Base-by-base conservation (phyloP, 2,329 filamentous ascomycete genomes). In the Exophiala sp. region DNA sequence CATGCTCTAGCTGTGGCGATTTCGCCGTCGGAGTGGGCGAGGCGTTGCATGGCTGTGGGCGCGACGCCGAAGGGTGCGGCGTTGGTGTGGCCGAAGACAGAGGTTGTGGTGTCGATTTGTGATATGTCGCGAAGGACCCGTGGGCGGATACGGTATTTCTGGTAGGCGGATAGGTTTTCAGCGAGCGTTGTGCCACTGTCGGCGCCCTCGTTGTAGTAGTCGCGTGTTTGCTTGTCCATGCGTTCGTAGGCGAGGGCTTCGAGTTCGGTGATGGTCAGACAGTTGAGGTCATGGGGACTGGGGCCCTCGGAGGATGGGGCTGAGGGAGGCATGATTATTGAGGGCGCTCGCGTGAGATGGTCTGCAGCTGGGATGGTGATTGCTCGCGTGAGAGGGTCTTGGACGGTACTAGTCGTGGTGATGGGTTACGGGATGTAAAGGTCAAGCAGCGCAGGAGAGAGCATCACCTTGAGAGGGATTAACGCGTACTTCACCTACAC, bases 181-280 rank as follows among this genome's bases (percentile, higher is more conserved):
- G 49, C 35, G 2, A 61, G 59, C 10, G 64, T 65, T 14, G 52
- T 60, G 32, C 61, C 61, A 61, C 35, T 78, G 65, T 36, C 67
- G 11, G 77, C 76, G 10, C 78, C 78, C 55, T 76, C 78, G 59
- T 81, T 80, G 65, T 75, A 80, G 65, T 79, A 80, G 53, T 79
- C 77, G 7, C 59, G 54, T 7, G 61, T 63, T 45, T 63, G 59
- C 45, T 61, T 63, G 50, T 63, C 61, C 63, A 65, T 65, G 42
- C 62, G 60, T 11, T 63, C 60, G 16, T 66, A 63, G n/a, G 72
- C 70, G 56, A 69, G 68, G 24, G 57, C 44, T 55, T 72, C 69
- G 29, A 75, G 68, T 57, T 75, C 72, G 14, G 61, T 51, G 52
- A 75, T 72, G n/a, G 71, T 72, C 39, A 75, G 68, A 65, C 72